Conservation (phyloP, 2,329 filamentous ascomycete species). For the Penicillium sp. region DNA sequence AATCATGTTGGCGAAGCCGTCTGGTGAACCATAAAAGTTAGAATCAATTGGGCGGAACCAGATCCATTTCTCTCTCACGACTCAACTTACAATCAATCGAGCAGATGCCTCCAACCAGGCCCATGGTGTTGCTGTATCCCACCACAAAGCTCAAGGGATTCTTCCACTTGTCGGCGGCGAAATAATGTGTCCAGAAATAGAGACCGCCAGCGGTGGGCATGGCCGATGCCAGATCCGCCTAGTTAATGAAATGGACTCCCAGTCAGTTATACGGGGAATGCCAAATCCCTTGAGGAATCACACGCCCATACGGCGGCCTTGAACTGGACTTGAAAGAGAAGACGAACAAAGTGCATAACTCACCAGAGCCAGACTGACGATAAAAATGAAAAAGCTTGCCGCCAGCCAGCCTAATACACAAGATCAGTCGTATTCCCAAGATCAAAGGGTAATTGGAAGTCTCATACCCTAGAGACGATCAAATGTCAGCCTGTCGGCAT, state of each 20-base stretch:
- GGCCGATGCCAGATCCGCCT: constrained; percentile 47
- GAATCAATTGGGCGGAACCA: too few relatives aligned
- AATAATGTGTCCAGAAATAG: constrained; percentile 57
- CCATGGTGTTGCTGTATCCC: constrained; percentile 57
- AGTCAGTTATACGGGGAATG: not conserved
- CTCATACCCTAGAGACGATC: constrained; percentile 33
- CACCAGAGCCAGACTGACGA: constrained; percentile 56
- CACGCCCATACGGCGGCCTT: too few relatives aligned
- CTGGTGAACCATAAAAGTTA: not conserved
- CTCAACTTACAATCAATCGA: constrained; percentile 51
- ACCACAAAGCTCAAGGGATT: constrained; percentile 57
- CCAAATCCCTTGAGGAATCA: too few relatives aligned
- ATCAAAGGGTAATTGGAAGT: constrained; percentile 35
- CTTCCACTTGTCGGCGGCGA: constrained; percentile 48
- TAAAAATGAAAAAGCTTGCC: constrained; percentile 53
- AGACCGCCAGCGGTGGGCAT: constrained; percentile 57
- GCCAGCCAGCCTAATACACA: constrained; percentile 44
- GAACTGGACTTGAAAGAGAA: too few relatives aligned
- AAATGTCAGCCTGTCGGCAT: not conserved
- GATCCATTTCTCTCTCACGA: too few relatives aligned
- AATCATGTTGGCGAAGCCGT: constrained; percentile 42
- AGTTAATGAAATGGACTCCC: too few relatives aligned
- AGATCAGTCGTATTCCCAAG: too few relatives aligned
- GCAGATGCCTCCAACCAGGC: constrained; percentile 56
- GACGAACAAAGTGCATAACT: constrained; percentile 11